These are phyloP conservation scores for Psilocybe sp. DNA, from an alignment of 768 basidiomycete species.

Conservation along the genomic window DNA sequence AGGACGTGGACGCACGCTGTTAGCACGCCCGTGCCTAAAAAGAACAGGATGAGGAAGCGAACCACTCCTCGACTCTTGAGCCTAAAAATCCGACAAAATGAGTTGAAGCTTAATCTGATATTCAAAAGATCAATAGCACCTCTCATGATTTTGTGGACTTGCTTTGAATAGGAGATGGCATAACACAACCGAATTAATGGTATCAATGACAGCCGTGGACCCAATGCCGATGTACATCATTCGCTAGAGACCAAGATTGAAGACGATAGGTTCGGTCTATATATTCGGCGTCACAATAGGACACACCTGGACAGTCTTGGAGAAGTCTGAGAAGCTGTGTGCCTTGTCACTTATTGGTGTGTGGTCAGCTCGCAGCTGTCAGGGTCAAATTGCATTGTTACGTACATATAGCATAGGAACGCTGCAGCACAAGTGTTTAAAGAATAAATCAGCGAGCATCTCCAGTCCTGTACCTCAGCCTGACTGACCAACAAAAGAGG, in stretches of 20 bases:
- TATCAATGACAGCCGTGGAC: slow-evolving; percentile 9
- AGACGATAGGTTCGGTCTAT: background rate
- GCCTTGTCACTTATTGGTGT: background rate
- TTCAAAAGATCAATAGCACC: background rate
- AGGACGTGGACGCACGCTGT: slow-evolving; percentile 8
- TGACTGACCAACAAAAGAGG: background rate
- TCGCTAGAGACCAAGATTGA: background rate
- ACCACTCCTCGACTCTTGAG: slow-evolving; percentile 3
- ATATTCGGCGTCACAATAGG: background rate
- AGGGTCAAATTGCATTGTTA: background rate
- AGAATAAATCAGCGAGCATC: background rate
- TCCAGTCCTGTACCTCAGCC: background rate
- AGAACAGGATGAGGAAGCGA: slow-evolving; percentile 10
- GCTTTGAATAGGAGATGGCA: slow-evolving; percentile 8
- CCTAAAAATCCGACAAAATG: background rate
- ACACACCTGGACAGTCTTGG: slow-evolving; percentile 1
- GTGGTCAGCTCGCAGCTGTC: background rate
- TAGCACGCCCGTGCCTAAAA: slow-evolving; percentile 9
- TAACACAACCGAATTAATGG: slow-evolving; percentile 7
- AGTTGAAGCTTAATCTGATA: background rate
- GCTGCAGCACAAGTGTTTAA: background rate
- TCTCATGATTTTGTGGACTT: background rate
- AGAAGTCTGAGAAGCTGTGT: slow-evolving; percentile 4
- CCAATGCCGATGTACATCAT: slow-evolving; percentile 7
- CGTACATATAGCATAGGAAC: slow-evolving; percentile 3